Evolutionary conservation across 1,284 basidiomycete species (phyloP).

Genomic region (Athelia sp.): DNA sequence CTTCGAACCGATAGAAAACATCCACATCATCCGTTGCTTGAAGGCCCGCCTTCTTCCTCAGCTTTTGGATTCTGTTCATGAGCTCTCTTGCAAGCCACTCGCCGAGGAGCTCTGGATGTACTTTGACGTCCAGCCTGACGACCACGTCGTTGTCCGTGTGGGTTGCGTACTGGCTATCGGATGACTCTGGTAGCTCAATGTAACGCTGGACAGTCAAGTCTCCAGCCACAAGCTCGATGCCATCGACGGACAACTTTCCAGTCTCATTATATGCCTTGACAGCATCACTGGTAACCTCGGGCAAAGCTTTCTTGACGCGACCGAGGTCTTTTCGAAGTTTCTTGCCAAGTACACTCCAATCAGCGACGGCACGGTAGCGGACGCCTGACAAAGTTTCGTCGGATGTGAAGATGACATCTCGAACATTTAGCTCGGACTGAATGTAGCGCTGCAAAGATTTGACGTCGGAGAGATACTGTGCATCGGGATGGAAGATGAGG

Average conservation of each 20-base stretch:
- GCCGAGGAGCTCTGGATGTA: conserved; percentile 82
- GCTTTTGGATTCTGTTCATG: conserved; percentile 92
- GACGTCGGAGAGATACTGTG: conserved; percentile 84
- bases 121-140: conserved; percentile 84
- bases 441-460: conserved; percentile 86
- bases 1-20: conserved; percentile 83
- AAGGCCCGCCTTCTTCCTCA: conserved; percentile 93
- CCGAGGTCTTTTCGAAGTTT: conserved; percentile 93
- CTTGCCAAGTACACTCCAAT: conserved; percentile 92
- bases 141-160: conserved; percentile 95
- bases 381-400: conserved; percentile 88
- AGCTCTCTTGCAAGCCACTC: conserved; percentile 91
- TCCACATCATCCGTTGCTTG: conserved; percentile 94
- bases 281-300: conserved; percentile 75
- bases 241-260: conserved; percentile 83
- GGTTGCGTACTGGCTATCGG: conserved; percentile 69
- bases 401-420: conserved; percentile 83
- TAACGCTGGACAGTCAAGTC: conserved; percentile 91
- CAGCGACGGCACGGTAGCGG: conserved; percentile 88
- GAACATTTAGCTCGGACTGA: conserved; percentile 93
- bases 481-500: conserved; percentile 89
- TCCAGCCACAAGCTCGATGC: conserved; percentile 85
- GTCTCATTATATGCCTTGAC: conserved; percentile 78
- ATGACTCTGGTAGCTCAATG: conserved; percentile 69
- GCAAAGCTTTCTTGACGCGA: conserved; percentile 87